Conservation (phyloP, 371 early-diverging fungal species). For the Mucor indicus region DNA sequence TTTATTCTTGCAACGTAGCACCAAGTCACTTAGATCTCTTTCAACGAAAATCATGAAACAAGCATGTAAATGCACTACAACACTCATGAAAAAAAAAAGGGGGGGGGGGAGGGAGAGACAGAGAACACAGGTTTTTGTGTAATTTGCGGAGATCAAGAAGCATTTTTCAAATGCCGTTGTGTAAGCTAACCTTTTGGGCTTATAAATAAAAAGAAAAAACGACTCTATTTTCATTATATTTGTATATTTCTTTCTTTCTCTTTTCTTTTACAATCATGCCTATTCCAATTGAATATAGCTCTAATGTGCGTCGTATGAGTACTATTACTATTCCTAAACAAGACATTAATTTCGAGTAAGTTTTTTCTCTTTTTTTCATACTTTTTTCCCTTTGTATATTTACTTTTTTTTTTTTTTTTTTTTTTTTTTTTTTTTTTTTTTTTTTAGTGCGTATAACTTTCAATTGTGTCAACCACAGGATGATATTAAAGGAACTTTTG, state of each 20-base stretch:
- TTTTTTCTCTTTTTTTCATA: background rate
- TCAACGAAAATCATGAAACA: too few relatives aligned
- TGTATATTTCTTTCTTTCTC: background rate
- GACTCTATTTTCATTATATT: background rate
- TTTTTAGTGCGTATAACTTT: constrained; percentile 42
- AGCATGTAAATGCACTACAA: too few relatives aligned
- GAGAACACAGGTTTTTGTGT: too few relatives aligned
- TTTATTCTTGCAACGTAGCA: too few relatives aligned
- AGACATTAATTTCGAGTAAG: constrained; percentile 38
- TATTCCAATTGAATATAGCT: constrained; percentile 35
- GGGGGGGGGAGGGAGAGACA: too few relatives aligned
- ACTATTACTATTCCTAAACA: constrained; percentile 37
- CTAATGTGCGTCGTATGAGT: constrained; percentile 34
- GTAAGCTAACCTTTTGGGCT: too few relatives aligned
- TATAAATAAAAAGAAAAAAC: too few relatives aligned
- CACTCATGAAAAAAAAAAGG: too few relatives aligned
- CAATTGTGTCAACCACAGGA: constrained; percentile 38
- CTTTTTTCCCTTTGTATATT: too few relatives aligned
- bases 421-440: background rate
- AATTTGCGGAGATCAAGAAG: too few relatives aligned
- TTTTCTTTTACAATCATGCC: constrained; percentile 24
- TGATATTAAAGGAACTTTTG: constrained; percentile 41
- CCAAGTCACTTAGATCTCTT: too few relatives aligned
- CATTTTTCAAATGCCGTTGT: too few relatives aligned
- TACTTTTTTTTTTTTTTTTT: background rate